These are phyloP conservation scores for Cubamyces sp. DNA, from an alignment of 768 basidiomycete species.

Conservation along the genomic window DNA sequence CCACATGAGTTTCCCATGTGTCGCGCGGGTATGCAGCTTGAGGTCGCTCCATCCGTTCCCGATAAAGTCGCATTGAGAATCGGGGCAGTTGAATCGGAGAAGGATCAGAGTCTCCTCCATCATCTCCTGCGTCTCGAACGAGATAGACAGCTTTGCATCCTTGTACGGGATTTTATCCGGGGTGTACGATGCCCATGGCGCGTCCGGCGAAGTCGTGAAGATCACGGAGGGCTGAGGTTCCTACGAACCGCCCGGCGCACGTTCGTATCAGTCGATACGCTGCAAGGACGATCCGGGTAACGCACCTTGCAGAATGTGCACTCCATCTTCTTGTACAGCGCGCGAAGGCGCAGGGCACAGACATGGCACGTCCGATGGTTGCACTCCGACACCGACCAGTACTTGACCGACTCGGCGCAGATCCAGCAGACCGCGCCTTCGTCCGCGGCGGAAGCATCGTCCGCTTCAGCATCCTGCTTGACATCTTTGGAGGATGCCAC, in stretches of 20 bases:
- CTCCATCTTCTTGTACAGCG: constrained; percentile 90
- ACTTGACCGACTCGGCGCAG: constrained; percentile 92
- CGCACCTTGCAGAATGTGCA: constrained; percentile 96
- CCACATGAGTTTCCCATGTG: constrained; percentile 85
- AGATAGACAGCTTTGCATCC: constrained; percentile 74
- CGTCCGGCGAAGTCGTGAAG: constrained; percentile 70
- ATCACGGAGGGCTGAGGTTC: constrained; percentile 75
- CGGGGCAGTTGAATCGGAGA: constrained; percentile 94
- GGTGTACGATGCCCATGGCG: constrained; percentile 60
- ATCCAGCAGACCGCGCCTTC: constrained; percentile 78
- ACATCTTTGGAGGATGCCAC: constrained; percentile 6
- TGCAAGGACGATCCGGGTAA: constrained; percentile 6
- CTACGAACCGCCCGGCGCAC: constrained; percentile 40
- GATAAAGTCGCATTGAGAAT: constrained; percentile 78
- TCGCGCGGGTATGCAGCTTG: constrained; percentile 77
- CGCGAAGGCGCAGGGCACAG: constrained; percentile 84
- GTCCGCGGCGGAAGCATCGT: constrained; percentile 29
- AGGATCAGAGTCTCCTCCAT: constrained; percentile 94
- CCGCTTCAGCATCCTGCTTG: constrained; percentile 8
- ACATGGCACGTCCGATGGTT: constrained; percentile 96
- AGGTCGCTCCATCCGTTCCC: constrained; percentile 90
- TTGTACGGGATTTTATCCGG: constrained; percentile 62
- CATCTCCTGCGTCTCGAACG: constrained; percentile 89
- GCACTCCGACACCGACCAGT: constrained; percentile 86
- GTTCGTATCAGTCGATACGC: not conserved